These are phyloP conservation scores for Hygrocybe punicea DNA, from an alignment of 768 basidiomycete species.

Conservation along the genomic window DNA sequence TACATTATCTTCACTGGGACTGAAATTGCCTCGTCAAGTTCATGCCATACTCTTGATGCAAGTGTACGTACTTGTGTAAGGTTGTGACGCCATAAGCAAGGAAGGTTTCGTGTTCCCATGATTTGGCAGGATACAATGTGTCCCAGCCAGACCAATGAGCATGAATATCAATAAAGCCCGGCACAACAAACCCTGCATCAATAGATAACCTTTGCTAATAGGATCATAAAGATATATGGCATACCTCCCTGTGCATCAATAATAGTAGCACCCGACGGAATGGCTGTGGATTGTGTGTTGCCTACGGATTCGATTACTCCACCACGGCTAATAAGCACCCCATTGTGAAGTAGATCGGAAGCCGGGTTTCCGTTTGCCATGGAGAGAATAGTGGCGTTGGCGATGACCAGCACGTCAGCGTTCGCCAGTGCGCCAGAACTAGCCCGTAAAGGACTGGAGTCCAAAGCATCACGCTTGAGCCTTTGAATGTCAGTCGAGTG, in stretches of 20 bases:
- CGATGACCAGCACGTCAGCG: constrained; percentile 53
- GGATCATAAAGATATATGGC: constrained; percentile 5
- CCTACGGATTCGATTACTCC: constrained; percentile 58
- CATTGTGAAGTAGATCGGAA: constrained; percentile 51
- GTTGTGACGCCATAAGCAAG: constrained; percentile 75
- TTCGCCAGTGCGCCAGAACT: constrained; percentile 23
- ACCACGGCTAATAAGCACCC: constrained; percentile 49
- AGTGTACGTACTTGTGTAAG: constrained; percentile 60
- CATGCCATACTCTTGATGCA: not conserved
- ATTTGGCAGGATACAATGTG: constrained; percentile 54
- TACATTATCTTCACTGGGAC: constrained; percentile 63
- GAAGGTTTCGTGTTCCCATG: constrained; percentile 75
- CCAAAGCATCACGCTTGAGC: constrained; percentile 50
- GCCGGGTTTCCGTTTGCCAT: constrained; percentile 55
- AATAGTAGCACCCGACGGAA: constrained; percentile 41
- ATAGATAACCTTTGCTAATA: too few relatives aligned
- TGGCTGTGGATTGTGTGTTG: constrained; percentile 27
- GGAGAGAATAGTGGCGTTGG: constrained; percentile 67
- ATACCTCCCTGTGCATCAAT: constrained; percentile 63
- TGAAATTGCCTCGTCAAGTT: constrained; percentile 20
- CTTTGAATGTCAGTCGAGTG: constrained; percentile 61
- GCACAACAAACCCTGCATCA: constrained; percentile 56
- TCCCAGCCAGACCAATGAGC: constrained; percentile 66
- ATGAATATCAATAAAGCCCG: constrained; percentile 75
- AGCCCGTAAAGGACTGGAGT: constrained; percentile 7